Evolutionary conservation across 257 asterid genomes (phyloP), one percentile per base, ranked within the genome.

Genomic region (Plantago major): DNA sequence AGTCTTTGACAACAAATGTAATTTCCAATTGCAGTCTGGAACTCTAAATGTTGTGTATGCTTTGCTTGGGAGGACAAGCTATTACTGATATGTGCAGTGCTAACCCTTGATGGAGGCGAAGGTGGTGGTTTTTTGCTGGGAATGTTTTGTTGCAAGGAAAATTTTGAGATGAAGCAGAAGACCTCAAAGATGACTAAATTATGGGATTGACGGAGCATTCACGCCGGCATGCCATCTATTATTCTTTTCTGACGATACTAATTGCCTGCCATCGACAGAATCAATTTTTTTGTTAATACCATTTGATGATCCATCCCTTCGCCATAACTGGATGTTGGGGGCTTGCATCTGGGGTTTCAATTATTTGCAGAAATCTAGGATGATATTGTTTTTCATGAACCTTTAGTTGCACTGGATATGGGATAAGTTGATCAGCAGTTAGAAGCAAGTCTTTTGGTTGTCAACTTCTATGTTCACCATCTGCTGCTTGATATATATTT

Each of bases 331-430:
- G 73, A 62, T 69, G 58, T 60, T 71, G 75, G 79, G 71, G 64
- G 26, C 45, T 70, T 43, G 67, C 52, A 42, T 65, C 84, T 80
- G 68, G 73, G 86, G 70, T 86, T 83, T 81, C 84, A 48, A 22
- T 47, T 77, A 78, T 73, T 76, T 81, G 57, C 71, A 67, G 85
- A 81, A 70, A 75, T 81, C 86, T 65, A 72, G 86, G 86, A 67
- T 70, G 46, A 46, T 70, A 42, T 60, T 70, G 49, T 65, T 46
- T 63, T 60, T 55, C 55, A 52, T 11, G 38, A 48, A 58, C 26
- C 45, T 38, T 17, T 15, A 0, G 28, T 58, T 50, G 30, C 33
- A 12, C 59, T 55, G 18, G 38, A 58, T 64, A 60, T 55, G 40
- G 6, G 40, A 33, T 7, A 33, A 33, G 46, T 37, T 55, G 8